Conservation (phyloP, 73 alveolate species). For the Tetrahymena malaccensis region DNA sequence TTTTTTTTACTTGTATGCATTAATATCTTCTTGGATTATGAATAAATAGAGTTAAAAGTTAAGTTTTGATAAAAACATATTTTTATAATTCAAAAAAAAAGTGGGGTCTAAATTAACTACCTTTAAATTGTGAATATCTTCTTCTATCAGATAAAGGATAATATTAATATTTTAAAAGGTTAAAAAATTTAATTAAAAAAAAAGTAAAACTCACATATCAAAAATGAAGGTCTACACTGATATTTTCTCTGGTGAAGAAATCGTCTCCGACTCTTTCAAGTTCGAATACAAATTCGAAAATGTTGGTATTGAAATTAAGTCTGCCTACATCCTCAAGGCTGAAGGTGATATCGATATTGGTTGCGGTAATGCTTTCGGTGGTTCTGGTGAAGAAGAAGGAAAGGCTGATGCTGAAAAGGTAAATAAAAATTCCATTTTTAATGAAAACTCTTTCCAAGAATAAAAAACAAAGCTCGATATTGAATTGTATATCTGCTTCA, state of each 20-base stretch:
- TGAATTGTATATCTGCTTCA: neutral
- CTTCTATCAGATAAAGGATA: slow-evolving; percentile 6
- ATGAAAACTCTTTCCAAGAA: neutral
- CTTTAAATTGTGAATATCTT: neutral
- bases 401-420: slow-evolving; percentile 33
- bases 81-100: neutral
- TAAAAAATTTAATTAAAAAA: slow-evolving; percentile 8
- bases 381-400: slow-evolving; percentile 36
- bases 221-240: slow-evolving; percentile 16
- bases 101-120: neutral
- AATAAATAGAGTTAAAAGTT: neutral
- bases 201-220: slow-evolving; percentile 1
- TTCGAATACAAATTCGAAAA: slow-evolving; percentile 5
- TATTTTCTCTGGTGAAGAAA: slow-evolving; percentile 35
- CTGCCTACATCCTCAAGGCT: slow-evolving; percentile 6
- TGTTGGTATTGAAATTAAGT: slow-evolving; percentile 20
- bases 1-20: no score
- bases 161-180: slow-evolving; percentile 22
- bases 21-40: no score
- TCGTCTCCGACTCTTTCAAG: slow-evolving; percentile 26
- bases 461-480: neutral
- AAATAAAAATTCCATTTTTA: neutral
- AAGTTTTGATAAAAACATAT: neutral
- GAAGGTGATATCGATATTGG: slow-evolving; percentile 38
- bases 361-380: slow-evolving; percentile 34